Conservation (phyloP, 129 eudicot species). For the Artemisia annua region DNA sequence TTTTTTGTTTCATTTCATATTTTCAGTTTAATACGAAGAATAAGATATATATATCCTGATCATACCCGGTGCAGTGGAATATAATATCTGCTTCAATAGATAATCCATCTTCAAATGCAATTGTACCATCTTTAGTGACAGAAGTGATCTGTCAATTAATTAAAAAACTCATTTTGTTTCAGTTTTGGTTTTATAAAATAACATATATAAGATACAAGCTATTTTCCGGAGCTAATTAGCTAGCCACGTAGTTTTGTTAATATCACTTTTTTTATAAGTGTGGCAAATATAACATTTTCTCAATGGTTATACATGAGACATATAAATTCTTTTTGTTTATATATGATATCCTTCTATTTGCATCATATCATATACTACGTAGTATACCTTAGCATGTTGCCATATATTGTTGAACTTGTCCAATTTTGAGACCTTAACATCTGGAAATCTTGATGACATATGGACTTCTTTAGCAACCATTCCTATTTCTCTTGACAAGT, state of each 20-base stretch:
- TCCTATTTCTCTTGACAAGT: conserved; percentile 54
- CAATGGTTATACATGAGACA: no score
- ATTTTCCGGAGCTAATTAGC: background rate
- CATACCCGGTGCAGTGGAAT: conserved; percentile 67
- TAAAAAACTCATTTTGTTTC: no score
- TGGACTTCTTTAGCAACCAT: conserved; percentile 70
- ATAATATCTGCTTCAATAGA: conserved; percentile 49
- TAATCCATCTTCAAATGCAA: conserved; percentile 56
- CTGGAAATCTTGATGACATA: conserved; percentile 49
- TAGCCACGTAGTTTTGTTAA: no score
- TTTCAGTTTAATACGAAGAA: background rate
- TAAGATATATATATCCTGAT: background rate
- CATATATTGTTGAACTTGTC: conserved; percentile 39
- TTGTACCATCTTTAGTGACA: conserved; percentile 51
- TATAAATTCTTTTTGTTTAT: no score
- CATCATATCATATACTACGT: no score
- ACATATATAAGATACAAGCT: no score
- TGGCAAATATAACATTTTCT: no score
- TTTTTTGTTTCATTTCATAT: no score
- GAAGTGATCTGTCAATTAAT: conserved; percentile 36
- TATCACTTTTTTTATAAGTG: no score
- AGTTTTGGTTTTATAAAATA: no score
- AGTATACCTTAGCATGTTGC: conserved; percentile 59
- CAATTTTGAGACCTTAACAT: conserved; percentile 29
- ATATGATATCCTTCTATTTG: no score